Evolutionary conservation across 2,329 filamentous ascomycete species (phyloP).

Genomic region (Emergomyces orientalis): DNA sequence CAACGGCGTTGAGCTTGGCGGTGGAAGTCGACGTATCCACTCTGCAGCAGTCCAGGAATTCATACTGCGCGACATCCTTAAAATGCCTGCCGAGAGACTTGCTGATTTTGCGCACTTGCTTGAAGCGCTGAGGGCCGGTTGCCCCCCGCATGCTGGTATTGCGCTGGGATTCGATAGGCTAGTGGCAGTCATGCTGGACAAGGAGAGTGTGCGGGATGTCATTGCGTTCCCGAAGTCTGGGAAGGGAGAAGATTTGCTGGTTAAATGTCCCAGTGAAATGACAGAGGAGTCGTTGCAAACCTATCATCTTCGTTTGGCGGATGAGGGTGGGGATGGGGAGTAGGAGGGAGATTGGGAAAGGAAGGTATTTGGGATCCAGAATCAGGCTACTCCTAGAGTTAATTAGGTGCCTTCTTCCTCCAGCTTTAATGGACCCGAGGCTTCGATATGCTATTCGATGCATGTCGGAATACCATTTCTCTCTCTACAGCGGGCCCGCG

Average conservation of each 20-base stretch:
- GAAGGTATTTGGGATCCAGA: background rate
- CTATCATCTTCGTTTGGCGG: slow-evolving; percentile 46
- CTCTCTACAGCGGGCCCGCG: no score
- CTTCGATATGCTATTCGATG: background rate
- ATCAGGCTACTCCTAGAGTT: background rate
- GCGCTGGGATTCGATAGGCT: slow-evolving; percentile 87
- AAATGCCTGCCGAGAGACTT: slow-evolving; percentile 64
- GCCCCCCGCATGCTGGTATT: slow-evolving; percentile 89
- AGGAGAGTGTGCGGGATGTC: slow-evolving; percentile 74
- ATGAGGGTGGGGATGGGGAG: slow-evolving; percentile 9
- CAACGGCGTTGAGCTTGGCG: slow-evolving; percentile 89
- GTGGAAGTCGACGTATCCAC: slow-evolving; percentile 88
- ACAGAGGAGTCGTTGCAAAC: slow-evolving; percentile 50
- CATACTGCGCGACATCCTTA: slow-evolving; percentile 71
- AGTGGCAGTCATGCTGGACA: slow-evolving; percentile 67
- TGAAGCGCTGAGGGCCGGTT: slow-evolving; percentile 70
- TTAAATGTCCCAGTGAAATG: slow-evolving; percentile 64
- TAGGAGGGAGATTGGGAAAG: background rate
- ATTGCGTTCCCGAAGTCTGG: slow-evolving; percentile 96
- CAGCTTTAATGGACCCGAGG: background rate
- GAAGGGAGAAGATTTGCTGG: slow-evolving; percentile 76
- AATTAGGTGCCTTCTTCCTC: background rate
- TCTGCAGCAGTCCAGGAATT: slow-evolving; percentile 72
- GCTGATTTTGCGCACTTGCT: slow-evolving; percentile 77
- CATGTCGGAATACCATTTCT: background rate